These are phyloP conservation scores for Cryptococcus sp. DNA, from an alignment of 1,284 basidiomycete genomes.

Conservation along the genomic window DNA sequence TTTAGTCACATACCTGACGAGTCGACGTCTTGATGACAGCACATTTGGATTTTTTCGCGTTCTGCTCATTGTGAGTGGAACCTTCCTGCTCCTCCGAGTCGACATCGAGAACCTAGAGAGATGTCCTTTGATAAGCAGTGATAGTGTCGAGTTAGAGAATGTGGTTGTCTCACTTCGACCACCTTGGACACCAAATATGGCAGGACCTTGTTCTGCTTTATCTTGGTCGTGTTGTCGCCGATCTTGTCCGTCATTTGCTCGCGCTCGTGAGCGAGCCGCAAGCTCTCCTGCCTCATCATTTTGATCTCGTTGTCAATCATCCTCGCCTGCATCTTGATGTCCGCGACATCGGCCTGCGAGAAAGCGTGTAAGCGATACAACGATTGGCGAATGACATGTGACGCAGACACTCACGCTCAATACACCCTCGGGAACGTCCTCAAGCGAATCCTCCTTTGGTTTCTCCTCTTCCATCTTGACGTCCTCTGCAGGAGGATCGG, in stretches of 20 bases:
- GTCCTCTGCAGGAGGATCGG: constrained; percentile 23
- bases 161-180: constrained; percentile 69
- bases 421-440: constrained; percentile 50
- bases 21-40: constrained; percentile 99
- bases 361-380: neutral
- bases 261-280: constrained; percentile 90
- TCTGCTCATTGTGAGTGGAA: constrained; percentile 89
- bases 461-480: constrained; percentile 37
- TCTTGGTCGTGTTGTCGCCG: constrained; percentile 95
- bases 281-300: constrained; percentile 92
- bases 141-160: neutral
- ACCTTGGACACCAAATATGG: constrained; percentile 98
- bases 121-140: neutral
- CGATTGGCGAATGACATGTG: neutral
- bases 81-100: constrained; percentile 94
- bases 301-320: constrained; percentile 95
- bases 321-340: constrained; percentile 80
- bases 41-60: constrained; percentile 93
- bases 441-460: constrained; percentile 45
- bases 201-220: constrained; percentile 99
- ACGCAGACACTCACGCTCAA: constrained; percentile 35
- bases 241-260: constrained; percentile 97
- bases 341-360: constrained; percentile 66
- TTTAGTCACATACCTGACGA: constrained; percentile 61
- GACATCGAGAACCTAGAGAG: constrained; percentile 80